Percentiles rank a stretch among this genome's conserved stretches.
Evolutionary conservation across 2,329 filamentous ascomycete species (phyloP).

Genomic region (Ophiosphaerella korrae): DNA sequence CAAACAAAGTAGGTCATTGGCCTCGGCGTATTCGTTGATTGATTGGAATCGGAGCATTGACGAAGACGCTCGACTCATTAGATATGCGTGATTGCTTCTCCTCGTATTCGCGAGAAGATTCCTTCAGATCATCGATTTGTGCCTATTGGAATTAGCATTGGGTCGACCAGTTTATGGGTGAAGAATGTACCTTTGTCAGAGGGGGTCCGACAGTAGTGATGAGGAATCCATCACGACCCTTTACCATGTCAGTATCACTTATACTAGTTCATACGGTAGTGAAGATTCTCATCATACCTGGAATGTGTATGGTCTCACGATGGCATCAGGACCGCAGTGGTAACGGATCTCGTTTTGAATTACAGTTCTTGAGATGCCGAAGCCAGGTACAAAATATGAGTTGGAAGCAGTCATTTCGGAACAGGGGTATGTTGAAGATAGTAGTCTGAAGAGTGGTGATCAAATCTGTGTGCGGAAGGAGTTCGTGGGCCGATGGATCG

Average conservation of each 20-base stretch:
- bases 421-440: not conserved
- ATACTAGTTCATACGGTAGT: not conserved
- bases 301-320: constrained; percentile 50
- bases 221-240: constrained; percentile 52
- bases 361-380: constrained; percentile 50
- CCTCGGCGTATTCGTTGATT: constrained; percentile 40
- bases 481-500: constrained; percentile 13
- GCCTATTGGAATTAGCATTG: constrained; percentile 35
- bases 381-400: constrained; percentile 51
- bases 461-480: constrained; percentile 13
- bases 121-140: constrained; percentile 50
- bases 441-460: constrained; percentile 10
- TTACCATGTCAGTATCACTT: constrained; percentile 19
- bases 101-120: constrained; percentile 49
- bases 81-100: constrained; percentile 48
- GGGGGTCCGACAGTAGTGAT: constrained; percentile 48
- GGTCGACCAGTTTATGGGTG: not conserved
- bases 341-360: constrained; percentile 52
- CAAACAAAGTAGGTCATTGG: constrained; percentile 11
- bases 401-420: constrained; percentile 37
- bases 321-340: constrained; percentile 50
- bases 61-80: constrained; percentile 42
- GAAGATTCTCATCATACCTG: constrained; percentile 34
- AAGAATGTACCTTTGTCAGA: constrained; percentile 46
- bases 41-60: constrained; percentile 48